These are phyloP conservation scores for Nannizziopsis barbatae DNA, from an alignment of 2,329 filamentous ascomycete species.

Conservation along the genomic window DNA sequence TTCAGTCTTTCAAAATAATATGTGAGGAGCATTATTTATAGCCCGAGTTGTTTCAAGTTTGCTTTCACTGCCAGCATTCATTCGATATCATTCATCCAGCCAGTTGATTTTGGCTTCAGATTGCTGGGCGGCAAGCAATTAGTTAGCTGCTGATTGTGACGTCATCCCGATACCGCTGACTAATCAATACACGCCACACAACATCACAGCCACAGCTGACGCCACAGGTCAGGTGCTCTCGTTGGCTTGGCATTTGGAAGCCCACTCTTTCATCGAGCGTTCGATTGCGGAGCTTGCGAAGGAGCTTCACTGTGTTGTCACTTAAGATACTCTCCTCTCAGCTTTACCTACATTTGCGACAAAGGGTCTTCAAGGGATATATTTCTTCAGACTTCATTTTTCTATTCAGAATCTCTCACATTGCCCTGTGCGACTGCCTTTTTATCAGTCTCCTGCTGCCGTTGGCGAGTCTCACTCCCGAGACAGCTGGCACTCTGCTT, in stretches of 20 bases:
- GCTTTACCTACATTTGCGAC: not conserved
- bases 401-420: not conserved
- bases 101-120: not conserved
- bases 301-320: not conserved
- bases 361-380: not conserved
- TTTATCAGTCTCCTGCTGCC: not conserved
- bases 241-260: too few species aligned
- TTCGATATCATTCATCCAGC: not conserved
- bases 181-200: too few species aligned
- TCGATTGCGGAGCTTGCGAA: not conserved
- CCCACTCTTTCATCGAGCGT: too few species aligned
- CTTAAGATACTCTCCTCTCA: not conserved
- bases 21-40: too few species aligned
- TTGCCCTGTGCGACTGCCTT: not conserved
- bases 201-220: not conserved
- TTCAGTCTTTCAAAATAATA: too few species aligned
- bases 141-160: not conserved
- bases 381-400: not conserved
- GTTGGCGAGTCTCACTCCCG: not conserved
- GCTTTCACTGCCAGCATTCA: not conserved
- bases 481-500: not conserved
- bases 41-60: not conserved
- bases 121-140: not conserved
- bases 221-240: not conserved
- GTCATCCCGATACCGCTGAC: conserved; percentile 1